Percentiles rank a stretch among this genome's conserved stretches.
Conservation (phyloP, 1,284 basidiomycete species). For the Cutaneotrichosporon sp. region DNA sequence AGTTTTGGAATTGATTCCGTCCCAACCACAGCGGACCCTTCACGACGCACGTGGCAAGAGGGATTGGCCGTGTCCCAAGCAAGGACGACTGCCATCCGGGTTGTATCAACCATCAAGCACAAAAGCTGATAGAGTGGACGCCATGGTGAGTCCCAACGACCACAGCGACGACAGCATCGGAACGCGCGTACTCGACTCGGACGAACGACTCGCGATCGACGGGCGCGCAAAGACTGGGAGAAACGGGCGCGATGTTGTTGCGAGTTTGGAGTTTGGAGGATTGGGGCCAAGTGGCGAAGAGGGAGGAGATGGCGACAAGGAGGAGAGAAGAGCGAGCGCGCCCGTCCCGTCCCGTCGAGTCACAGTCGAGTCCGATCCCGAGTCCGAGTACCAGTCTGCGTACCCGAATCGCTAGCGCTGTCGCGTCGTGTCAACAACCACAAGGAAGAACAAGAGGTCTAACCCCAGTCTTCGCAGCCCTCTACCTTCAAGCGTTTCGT, state of each 20-base stretch:
- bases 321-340: not conserved
- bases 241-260: not conserved
- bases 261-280: not conserved
- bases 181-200: constrained; percentile 1
- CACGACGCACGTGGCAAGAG: not conserved
- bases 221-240: not conserved
- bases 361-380: not conserved
- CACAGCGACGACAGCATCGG: constrained; percentile 8
- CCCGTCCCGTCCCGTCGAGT: not conserved
- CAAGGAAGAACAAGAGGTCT: not conserved
- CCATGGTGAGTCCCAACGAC: constrained; percentile 24
- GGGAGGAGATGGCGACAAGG: not conserved
- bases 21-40: not conserved
- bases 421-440: constrained; percentile 1
- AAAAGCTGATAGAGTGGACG: constrained; percentile 22
- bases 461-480: constrained; percentile 51
- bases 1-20: not conserved
- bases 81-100: not conserved
- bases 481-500: constrained; percentile 96
- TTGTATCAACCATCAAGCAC: constrained; percentile 16
- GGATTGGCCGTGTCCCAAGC: not conserved
- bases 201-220: not conserved
- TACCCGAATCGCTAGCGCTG: not conserved
- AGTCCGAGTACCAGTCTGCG: not conserved
- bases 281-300: not conserved